Evolutionary conservation across 768 basidiomycete genomes (phyloP), one percentile per base, ranked within the genome.

Genomic region (Naematelia aurantialba): DNA sequence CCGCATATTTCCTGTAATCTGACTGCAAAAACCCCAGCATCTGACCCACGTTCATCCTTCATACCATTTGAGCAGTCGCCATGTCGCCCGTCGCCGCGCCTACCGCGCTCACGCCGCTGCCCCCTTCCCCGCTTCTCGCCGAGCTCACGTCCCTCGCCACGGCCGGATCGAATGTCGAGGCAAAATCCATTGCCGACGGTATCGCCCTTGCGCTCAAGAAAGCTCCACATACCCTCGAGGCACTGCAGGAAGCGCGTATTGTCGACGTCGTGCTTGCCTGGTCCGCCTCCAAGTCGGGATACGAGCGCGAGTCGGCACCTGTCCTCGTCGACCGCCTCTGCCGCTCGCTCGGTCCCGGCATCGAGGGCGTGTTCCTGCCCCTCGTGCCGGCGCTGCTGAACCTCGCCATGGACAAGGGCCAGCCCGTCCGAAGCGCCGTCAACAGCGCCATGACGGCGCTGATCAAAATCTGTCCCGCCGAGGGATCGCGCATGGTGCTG

Each of bases 371-470:
- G 52, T 81, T 96, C 31, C 81, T 96, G 13, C 81, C 88, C 1
- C 87, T 86, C 45, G 84, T 97, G 54, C 83, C 89, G 3, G 62
- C 69, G 17, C 69, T 85, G 42, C 77, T 97, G 52, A 87, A 87
- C 76, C 81, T 92, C 39, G 87, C 88, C 78, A 87, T 89, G 82
- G 94, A 98, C 76, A 93, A 94, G 77, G 91, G 91, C 62, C 91
- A 92, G 54, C 88, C 91, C 26, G 91, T 97, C 63, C 86, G 91
- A 57, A 76, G 78, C 47, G 89, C 91, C 12, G 88, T 92, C n/a
- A 78, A 84, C 10, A 76, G 84, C 12, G 90, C 93, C 12, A 83
- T 87, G 67, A 93, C 91, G 76, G 81, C 87, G 31, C 87, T 96
- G 74, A 78, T 94, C 60, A 89, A 89, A 72, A 82, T 87, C 46